Evolutionary conservation across 1,284 basidiomycete species (phyloP).

Genomic region (Naganishia albida): DNA sequence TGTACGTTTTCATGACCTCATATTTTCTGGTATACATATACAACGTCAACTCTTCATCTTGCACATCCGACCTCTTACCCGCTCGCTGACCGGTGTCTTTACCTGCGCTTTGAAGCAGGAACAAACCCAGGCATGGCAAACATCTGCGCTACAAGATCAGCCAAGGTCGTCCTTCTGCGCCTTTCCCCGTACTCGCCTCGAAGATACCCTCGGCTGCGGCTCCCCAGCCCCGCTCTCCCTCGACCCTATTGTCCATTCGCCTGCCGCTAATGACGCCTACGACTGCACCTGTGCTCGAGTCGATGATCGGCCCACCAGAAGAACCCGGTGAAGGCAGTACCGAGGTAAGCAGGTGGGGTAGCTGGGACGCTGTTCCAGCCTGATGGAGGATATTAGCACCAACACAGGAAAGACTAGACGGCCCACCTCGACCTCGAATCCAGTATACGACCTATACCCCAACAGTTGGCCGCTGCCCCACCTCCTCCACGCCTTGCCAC

Average conservation of each 20-base stretch:
- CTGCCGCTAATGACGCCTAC: conserved; percentile 69
- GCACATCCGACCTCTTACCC: too few relatives aligned
- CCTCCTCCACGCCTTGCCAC: conserved; percentile 55
- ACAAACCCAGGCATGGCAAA: conserved; percentile 34
- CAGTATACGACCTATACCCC: conserved; percentile 65
- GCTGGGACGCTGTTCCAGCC: conserved; percentile 70
- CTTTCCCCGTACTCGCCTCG: conserved; percentile 56
- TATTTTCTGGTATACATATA: too few relatives aligned
- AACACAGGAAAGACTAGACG: background rate
- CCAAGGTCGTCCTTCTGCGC: background rate
- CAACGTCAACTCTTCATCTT: too few relatives aligned
- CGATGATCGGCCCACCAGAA: conserved; percentile 70
- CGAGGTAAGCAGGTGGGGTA: conserved; percentile 63
- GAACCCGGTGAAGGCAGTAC: conserved; percentile 67
- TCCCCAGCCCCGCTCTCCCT: conserved; percentile 67
- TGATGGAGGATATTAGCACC: conserved; percentile 40
- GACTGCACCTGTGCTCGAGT: conserved; percentile 65
- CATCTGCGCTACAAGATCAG: conserved; percentile 20
- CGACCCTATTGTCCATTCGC: conserved; percentile 62
- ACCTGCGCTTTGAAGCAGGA: conserved; percentile 25
- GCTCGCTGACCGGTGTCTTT: background rate
- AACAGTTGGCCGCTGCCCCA: conserved; percentile 61
- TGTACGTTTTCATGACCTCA: too few relatives aligned
- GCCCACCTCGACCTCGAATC: conserved; percentile 61
- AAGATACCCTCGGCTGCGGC: conserved; percentile 68